Evolutionary conservation across 371 early-diverging fungal species (phyloP), one percentile per base, ranked within the genome.

Genomic region (Syncephalastrum monosporum): DNA sequence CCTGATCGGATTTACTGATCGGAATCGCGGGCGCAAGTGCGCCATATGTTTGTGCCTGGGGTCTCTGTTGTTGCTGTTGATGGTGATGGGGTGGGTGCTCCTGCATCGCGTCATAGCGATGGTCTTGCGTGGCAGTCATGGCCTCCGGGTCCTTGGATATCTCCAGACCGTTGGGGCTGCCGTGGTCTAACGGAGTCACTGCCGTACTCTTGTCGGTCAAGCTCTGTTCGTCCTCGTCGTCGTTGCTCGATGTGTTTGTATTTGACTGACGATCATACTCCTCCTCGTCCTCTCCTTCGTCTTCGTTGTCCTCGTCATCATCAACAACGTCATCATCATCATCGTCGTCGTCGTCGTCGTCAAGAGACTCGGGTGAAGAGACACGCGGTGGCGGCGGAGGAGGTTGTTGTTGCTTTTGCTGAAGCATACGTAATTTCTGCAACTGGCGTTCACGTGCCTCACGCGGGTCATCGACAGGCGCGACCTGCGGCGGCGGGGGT

Each of bases 1-100:
- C 65, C 57, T 72, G 75, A 7, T 75, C 75, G 2, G 75, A 75
- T 68, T 75, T 75, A 53, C 72, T 72, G 16, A 72, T 53, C 44
- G 71, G 77, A 56, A 63, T 61, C 6, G 56, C 53, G 6, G 56
- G 62, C 25, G 67, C 76, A 17, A 73, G 49, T 10, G 65, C 57
- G 6, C 75, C 74, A 29, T 72, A 75, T 21, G 64, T 63, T 16
- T 60, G 59, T 45, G 64, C 69, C 13, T 50, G 24, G 7, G 59
- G 59, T 15, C 59, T 57, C 25, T 55, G 58, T 38, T 58, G 62
- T 6, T 56, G 59, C 17, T 59, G 59, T 12, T 27, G 42, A 13
- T 57, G 45, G 2, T 12, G 57, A 4, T 56, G 21, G 13, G 46
- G 29, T 49, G 13, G 25, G 15, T 29, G 47, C 43, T 50, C 50